A percentile compares a stretch with the other conserved stretches of the same genome.
These are phyloP conservation scores for Stagonosporopsis rhizophila DNA, from an alignment of 2,329 filamentous ascomycete species.

Conservation along the genomic window DNA sequence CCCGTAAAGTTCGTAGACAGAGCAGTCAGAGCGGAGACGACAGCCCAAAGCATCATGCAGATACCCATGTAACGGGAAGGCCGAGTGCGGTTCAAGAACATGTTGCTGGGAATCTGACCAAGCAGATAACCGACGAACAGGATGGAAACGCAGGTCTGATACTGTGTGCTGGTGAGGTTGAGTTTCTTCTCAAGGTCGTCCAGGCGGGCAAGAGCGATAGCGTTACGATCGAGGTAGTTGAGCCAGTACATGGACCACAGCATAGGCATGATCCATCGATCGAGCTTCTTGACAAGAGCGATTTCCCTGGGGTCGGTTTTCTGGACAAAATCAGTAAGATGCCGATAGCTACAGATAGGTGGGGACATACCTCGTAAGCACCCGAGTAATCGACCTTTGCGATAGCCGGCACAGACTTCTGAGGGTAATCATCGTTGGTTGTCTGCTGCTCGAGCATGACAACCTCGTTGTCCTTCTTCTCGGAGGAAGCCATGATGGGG, in stretches of 20 bases:
- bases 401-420: conserved; percentile 31
- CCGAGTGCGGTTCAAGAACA: conserved; percentile 53
- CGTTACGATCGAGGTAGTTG: conserved; percentile 75
- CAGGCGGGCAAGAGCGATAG: conserved; percentile 71
- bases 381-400: conserved; percentile 44
- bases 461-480: conserved; percentile 34
- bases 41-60: conserved; percentile 53
- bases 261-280: conserved; percentile 70
- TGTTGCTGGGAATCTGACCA: conserved; percentile 53
- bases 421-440: conserved; percentile 30
- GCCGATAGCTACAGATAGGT: not conserved
- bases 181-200: conserved; percentile 68
- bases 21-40: conserved; percentile 50
- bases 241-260: conserved; percentile 78
- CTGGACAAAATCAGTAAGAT: conserved; percentile 1
- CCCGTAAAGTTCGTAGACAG: conserved; percentile 55
- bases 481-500: conserved; percentile 24
- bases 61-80: conserved; percentile 51
- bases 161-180: conserved; percentile 63
- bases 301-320: conserved; percentile 47
- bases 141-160: conserved; percentile 60
- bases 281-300: conserved; percentile 67
- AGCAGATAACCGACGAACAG: conserved; percentile 62
- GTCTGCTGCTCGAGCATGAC: conserved; percentile 37
- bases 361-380: conserved; percentile 31